These are phyloP conservation scores for Gynandropsis gynandra DNA, from an alignment of 345 rosid species.

Conservation along the genomic window DNA sequence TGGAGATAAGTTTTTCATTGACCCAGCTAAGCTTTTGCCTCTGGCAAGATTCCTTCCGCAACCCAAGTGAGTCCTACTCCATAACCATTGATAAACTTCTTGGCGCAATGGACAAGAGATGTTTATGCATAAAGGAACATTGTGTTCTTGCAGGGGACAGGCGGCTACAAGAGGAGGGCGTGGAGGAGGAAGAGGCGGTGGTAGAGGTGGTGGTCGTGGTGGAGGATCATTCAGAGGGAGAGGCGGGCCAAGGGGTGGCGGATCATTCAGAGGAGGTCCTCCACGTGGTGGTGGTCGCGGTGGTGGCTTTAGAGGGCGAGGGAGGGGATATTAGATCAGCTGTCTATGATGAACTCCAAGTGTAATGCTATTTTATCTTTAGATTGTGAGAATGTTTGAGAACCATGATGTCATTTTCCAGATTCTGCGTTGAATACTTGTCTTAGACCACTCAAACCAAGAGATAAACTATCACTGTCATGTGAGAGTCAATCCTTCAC, in stretches of 20 bases:
- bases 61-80: constrained; percentile 61
- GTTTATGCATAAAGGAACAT: constrained; percentile 10
- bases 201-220: constrained; percentile 34
- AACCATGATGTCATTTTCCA: too few relatives aligned
- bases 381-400: too few relatives aligned
- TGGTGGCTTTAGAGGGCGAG: constrained; percentile 75
- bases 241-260: constrained; percentile 64
- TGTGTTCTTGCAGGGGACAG: constrained; percentile 38
- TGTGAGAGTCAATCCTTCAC: too few relatives aligned
- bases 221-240: constrained; percentile 62
- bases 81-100: constrained; percentile 15
- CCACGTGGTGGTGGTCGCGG: constrained; percentile 71
- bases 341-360: too few relatives aligned
- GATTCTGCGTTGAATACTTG: too few relatives aligned
- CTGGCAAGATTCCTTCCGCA: constrained; percentile 80
- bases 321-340: constrained; percentile 66
- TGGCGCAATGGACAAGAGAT: constrained; percentile 4
- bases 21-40: constrained; percentile 75
- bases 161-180: constrained; percentile 34
- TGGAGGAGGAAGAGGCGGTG: constrained; percentile 40
- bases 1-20: constrained; percentile 86
- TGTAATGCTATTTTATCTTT: too few relatives aligned
- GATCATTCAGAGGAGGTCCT: constrained; percentile 57
- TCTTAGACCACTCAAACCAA: too few relatives aligned
- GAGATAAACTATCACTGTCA: too few relatives aligned